Base-by-base conservation (phyloP, 768 basidiomycete genomes). In the Agrocybe pediades region DNA sequence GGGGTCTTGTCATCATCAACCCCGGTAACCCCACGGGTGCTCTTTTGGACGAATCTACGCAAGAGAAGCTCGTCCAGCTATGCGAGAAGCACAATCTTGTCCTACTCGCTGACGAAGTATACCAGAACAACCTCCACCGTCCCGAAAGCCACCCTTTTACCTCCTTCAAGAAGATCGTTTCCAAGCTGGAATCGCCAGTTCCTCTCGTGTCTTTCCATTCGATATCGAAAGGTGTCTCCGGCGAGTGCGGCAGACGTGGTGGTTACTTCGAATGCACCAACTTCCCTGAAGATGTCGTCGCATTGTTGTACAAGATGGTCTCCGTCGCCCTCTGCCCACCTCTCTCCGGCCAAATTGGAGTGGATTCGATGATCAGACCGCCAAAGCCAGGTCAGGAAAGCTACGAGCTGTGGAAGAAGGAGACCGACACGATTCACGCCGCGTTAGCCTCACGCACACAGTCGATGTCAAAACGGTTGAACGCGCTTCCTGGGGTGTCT, bases 1-100 rank as follows among this genome's bases (percentile, higher is more conserved):
- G 89, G 62, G 94, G 89, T 5, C 82, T 99, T 53, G 96, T 98
- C 57, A 83, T 99, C 64, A 98, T 99, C 79, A 99, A 99, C 76
- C 96, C 96, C 0, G 96, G 96, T 20, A 99, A 98, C 74, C 96
- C 97, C 19, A 98, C 97, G 0, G 97, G 96, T 39, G 84, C 88
- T 3, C 79, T 96, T 46, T 82, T 99, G 9, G 81, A 86, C 58
- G 77, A 83, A 53, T 59, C 70, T 24, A 90, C 89, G 19, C 90
- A 94, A 78, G 74, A 79, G 52, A 74, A 81, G 45, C 81, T 99
- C 53, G 84, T 97, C n/a, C 72, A 83, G 23, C 71, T 98, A 9
- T 96, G 94, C 72, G 90, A 95, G 66, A 78, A 89, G 60, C 77
- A 98, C 72, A 76, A 77, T 6, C 85, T 99, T 53, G 88, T 96